phyloP scores from a whole-genome alignment of 2,329 filamentous ascomycete genomes.

The Xylariales sp. region DNA sequence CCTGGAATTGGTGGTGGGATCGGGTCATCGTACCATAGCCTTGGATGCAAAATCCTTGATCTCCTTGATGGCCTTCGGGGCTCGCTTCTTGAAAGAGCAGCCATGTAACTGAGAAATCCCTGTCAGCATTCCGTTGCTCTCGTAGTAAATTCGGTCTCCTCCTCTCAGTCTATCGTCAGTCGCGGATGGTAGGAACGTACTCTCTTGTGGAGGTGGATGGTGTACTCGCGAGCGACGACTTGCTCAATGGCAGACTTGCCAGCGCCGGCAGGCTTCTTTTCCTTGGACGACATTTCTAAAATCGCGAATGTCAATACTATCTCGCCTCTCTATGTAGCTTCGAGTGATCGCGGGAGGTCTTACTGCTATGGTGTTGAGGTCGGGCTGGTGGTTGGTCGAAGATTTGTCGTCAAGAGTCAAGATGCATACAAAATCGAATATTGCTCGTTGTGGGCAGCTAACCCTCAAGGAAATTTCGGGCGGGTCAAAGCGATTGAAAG shows the following conservation, averaged over 20 bases:
- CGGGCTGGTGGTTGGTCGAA: neutral
- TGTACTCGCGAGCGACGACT: conserved; percentile 99
- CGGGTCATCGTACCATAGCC: conserved; percentile 77
- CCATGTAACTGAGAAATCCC: conserved; percentile 71
- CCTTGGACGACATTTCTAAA: conserved; percentile 54
- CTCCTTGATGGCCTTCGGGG: conserved; percentile 98
- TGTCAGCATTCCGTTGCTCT: conserved; percentile 13
- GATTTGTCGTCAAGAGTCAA: neutral
- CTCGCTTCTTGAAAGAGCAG: conserved; percentile 99
- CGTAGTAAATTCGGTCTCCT: neutral
- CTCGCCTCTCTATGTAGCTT: neutral
- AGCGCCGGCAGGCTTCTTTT: conserved; percentile 64
- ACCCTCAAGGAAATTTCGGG: no score
- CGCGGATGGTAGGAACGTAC: conserved; percentile 54
- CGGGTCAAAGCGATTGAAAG: no score
- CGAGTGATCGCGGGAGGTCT: neutral
- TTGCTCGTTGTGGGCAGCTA: no score
- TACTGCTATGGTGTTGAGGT: neutral
- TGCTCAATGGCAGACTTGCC: conserved; percentile 96
- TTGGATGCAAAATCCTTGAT: conserved; percentile 90
- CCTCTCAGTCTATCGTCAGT: conserved; percentile 6
- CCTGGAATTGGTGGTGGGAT: no score
- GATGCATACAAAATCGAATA: no score
- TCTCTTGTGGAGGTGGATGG: conserved; percentile 99
- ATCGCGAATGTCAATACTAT: conserved; percentile 1